Evolutionary conservation across 2,329 filamentous ascomycete genomes (phyloP), one percentile per base, ranked within the genome.

Genomic region (Kalmusia sp.): DNA sequence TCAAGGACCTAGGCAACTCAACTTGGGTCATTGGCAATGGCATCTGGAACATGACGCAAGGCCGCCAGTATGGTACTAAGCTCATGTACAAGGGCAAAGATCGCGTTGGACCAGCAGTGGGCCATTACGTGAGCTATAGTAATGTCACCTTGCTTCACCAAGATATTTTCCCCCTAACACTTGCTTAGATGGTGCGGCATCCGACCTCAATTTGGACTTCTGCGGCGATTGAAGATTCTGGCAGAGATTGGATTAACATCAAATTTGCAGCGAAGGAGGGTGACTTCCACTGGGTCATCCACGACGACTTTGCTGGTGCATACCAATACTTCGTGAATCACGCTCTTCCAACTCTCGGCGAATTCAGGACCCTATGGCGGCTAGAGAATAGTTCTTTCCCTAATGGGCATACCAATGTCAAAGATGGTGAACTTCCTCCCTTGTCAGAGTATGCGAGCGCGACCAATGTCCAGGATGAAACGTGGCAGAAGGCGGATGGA

Each of bases 301-400:
- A 78, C 55, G 72, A 78, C 2, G 74, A 76, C 14, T 75, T 82
- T 1, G 68, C 77, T 2, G 81, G 81, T n/a, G 79, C 81, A n/a
- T 83, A 83, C 58, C 81, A 83, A 50, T 83, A 83, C 67, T 80
- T 83, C 45, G 78, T 83, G 52, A 83, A 83, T 61, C 77, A 70
- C 45, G 77, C 72, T 3, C 67, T 83, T 3, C 79, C 81, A 1
- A 71, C 69, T 0, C 71, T 83, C 6, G 79, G 80, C 43, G 79
- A 82, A 54, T 81, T 82, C 59, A 70, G 81, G 17, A 81, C 80
- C 0, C 71, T 83, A 2, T 81, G 78, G 74, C 74, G 80, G 6
- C 71, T 83, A 11, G 79, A 80, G 48, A 82, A 82, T 50, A 65
- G 65, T 0, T 79, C 77, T 0, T 83, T 83, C 51, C 69, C 78